Conservation (phyloP, 495 filamentous ascomycete genomes). For the Astrothelium macrocarpum region DNA sequence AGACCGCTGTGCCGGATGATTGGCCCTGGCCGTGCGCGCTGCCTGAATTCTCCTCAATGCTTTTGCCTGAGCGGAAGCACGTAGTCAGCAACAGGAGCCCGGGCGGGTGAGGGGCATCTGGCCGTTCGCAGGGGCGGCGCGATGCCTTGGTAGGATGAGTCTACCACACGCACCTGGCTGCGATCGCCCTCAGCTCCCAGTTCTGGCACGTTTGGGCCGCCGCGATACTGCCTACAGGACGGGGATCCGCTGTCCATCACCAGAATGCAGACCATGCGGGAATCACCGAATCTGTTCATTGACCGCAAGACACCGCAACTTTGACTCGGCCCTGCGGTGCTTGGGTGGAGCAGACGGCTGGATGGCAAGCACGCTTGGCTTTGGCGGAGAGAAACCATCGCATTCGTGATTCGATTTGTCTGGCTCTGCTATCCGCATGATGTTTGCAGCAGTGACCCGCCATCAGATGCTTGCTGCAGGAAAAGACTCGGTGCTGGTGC, state of each 20-base stretch:
- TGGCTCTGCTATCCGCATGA: too few species aligned
- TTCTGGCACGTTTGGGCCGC: too few species aligned
- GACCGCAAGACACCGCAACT: background rate
- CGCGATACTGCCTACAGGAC: background rate
- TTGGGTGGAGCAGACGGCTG: too few species aligned
- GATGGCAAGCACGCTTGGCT: too few species aligned
- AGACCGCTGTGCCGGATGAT: background rate
- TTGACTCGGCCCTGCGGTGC: background rate
- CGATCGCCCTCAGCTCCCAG: too few species aligned
- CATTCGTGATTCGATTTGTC: too few species aligned
- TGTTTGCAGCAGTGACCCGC: too few species aligned
- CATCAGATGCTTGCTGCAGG: too few species aligned
- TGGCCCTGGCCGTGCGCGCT: background rate
- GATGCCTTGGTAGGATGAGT: background rate
- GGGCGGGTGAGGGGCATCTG: background rate
- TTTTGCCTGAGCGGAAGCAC: background rate
- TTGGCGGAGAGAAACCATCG: too few species aligned
- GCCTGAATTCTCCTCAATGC: background rate
- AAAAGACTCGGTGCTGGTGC: background rate
- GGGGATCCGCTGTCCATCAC: background rate
- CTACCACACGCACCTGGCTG: background rate
- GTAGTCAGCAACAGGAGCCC: too few species aligned
- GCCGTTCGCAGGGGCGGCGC: background rate
- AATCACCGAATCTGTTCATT: background rate
- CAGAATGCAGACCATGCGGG: background rate